Conservation (phyloP, 2,329 filamentous ascomycete genomes). For the Alternaria sp. region DNA sequence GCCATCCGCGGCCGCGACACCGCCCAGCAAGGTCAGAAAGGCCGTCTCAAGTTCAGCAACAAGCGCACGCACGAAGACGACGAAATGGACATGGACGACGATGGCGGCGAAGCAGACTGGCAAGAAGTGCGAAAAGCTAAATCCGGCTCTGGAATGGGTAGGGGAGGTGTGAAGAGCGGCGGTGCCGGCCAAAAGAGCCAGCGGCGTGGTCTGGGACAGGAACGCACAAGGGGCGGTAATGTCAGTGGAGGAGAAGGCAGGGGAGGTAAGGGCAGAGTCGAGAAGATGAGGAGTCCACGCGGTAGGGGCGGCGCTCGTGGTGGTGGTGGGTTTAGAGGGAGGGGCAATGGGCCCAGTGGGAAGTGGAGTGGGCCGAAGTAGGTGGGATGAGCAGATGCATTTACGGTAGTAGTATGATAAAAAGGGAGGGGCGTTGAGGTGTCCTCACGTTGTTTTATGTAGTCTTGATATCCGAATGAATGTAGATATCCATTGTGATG, state of each 20-base stretch:
- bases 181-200: slow-evolving; percentile 29
- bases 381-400: neutral
- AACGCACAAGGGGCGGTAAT: slow-evolving; percentile 42
- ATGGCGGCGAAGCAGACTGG: slow-evolving; percentile 43
- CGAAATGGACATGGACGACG: slow-evolving; percentile 57
- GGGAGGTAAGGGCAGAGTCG: slow-evolving; percentile 23
- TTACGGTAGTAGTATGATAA: neutral
- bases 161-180: slow-evolving; percentile 30
- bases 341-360: slow-evolving; percentile 6
- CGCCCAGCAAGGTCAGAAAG: slow-evolving; percentile 63
- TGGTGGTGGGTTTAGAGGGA: slow-evolving; percentile 17
- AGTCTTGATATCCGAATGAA: neutral
- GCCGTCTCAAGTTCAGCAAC: slow-evolving; percentile 67
- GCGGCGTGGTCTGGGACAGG: slow-evolving; percentile 46
- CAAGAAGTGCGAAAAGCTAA: slow-evolving; percentile 47
- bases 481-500: neutral
- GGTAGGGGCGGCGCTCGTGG: slow-evolving; percentile 18
- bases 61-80: slow-evolving; percentile 52
- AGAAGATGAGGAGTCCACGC: slow-evolving; percentile 10
- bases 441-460: neutral
- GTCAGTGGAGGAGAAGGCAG: slow-evolving; percentile 22
- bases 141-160: slow-evolving; percentile 38
- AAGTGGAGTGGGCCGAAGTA: slow-evolving; percentile 16
- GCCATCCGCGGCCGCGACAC: slow-evolving; percentile 67
- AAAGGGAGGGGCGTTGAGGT: slow-evolving; percentile 5